Evolutionary conservation across 371 early-diverging fungal genomes (phyloP).

Genomic region (Phascolomyces articulosus): DNA sequence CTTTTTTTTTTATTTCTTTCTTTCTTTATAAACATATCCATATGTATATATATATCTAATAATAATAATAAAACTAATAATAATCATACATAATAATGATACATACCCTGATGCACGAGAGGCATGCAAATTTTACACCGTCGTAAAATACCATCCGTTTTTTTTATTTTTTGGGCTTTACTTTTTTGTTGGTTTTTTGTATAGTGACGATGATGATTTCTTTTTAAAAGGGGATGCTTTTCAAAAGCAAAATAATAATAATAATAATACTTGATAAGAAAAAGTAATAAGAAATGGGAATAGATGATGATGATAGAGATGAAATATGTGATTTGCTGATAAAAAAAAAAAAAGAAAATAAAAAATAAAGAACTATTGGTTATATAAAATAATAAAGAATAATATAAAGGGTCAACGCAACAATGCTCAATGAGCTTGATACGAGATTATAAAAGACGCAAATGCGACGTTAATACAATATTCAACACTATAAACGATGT

Average conservation of each 20-base stretch:
- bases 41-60: neutral
- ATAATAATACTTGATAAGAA: neutral
- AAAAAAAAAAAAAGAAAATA: neutral
- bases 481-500: conserved; percentile 13
- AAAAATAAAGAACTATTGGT: neutral
- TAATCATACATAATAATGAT: too few relatives aligned
- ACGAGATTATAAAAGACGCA: conserved; percentile 12
- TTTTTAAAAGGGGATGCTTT: neutral
- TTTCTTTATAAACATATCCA: neutral
- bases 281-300: conserved; percentile 1
- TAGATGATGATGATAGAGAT: neutral
- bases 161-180: neutral
- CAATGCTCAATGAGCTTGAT: conserved; percentile 20
- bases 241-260: neutral
- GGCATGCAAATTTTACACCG: conserved; percentile 33
- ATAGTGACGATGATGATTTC: neutral
- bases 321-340: too few relatives aligned
- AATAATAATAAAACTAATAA: too few relatives aligned
- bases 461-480: conserved; percentile 13
- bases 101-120: conserved; percentile 32
- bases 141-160: conserved; percentile 22
- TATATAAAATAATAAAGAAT: conserved; percentile 4
- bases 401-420: conserved; percentile 7
- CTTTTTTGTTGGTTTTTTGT: neutral
- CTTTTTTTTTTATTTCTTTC: neutral